Conservation (phyloP, 192 early-diverging fungal species). For the Diversispora eburnea region DNA sequence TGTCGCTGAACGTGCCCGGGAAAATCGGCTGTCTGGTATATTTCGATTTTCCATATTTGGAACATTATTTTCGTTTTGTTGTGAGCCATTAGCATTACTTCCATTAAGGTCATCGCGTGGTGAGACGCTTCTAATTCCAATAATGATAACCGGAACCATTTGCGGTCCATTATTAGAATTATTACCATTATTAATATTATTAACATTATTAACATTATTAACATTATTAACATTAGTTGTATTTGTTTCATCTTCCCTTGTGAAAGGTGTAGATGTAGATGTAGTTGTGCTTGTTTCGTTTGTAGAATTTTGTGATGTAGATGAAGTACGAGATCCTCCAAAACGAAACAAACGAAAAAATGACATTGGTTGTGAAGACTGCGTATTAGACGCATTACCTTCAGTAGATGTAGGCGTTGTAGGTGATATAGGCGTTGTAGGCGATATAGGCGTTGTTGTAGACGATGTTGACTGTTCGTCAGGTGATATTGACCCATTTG, state of each 20-base stretch:
- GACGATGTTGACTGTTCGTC: background rate
- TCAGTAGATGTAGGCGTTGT: background rate
- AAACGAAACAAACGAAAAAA: constrained; percentile 21
- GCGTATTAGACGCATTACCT: background rate
- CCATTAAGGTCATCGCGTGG: constrained; percentile 6
- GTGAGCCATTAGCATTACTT: background rate
- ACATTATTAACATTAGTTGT: background rate
- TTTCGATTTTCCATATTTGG: background rate
- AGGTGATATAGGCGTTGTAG: background rate
- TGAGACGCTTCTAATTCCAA: constrained; percentile 14
- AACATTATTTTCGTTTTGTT: background rate
- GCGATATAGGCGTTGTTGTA: background rate
- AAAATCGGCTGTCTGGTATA: background rate
- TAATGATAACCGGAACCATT: constrained; percentile 21
- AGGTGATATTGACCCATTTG: background rate
- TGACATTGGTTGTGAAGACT: constrained; percentile 11
- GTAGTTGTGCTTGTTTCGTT: background rate
- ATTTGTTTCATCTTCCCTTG: background rate
- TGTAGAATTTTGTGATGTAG: background rate
- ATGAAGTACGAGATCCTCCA: constrained; percentile 11
- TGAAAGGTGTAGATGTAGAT: background rate
- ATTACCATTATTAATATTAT: background rate
- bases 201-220: no score
- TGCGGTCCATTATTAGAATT: constrained; percentile 15
- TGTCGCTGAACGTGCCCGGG: background rate